These are phyloP conservation scores for Saccharum hybrid DNA, from an alignment of 202 grass and related monocot genomes.

Conservation along the genomic window DNA sequence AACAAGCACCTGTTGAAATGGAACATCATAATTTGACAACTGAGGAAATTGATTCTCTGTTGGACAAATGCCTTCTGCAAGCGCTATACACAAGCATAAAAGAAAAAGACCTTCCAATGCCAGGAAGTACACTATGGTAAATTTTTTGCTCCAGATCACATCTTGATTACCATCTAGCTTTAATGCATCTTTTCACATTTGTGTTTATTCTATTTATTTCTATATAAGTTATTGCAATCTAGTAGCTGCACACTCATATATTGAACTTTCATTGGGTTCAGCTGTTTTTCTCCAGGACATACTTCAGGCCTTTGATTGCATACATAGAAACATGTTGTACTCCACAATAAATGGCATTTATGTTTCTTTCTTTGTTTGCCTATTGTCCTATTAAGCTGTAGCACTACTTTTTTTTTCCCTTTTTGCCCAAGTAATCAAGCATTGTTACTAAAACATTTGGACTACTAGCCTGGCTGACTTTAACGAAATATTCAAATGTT, in stretches of 20 bases:
- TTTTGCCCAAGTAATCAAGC: background rate
- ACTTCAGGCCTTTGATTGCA: background rate
- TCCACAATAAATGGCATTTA: background rate
- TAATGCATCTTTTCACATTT: conserved; percentile 17
- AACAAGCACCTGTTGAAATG: conserved; percentile 64
- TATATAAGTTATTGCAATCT: conserved; percentile 1
- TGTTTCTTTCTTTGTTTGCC: background rate
- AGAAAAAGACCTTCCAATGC: conserved; percentile 91
- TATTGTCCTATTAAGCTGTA: conserved; percentile 2
- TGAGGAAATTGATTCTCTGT: conserved; percentile 89
- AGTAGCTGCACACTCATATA: background rate
- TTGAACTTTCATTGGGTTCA: background rate
- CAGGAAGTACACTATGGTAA: conserved; percentile 90
- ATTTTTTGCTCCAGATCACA: conserved; percentile 4
- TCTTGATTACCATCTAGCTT: background rate
- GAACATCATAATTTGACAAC: conserved; percentile 65
- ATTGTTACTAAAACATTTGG: background rate
- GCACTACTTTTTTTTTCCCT: background rate
- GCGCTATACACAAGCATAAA: conserved; percentile 82
- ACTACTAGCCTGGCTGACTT: background rate
- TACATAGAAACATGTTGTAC: background rate
- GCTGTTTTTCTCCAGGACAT: background rate
- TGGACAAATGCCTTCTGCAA: conserved; percentile 93
- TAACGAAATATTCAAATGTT: background rate
- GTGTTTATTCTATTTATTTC: background rate